Conservation (phyloP, 2,329 filamentous ascomycete species). For the Lithohypha guttulata region DNA sequence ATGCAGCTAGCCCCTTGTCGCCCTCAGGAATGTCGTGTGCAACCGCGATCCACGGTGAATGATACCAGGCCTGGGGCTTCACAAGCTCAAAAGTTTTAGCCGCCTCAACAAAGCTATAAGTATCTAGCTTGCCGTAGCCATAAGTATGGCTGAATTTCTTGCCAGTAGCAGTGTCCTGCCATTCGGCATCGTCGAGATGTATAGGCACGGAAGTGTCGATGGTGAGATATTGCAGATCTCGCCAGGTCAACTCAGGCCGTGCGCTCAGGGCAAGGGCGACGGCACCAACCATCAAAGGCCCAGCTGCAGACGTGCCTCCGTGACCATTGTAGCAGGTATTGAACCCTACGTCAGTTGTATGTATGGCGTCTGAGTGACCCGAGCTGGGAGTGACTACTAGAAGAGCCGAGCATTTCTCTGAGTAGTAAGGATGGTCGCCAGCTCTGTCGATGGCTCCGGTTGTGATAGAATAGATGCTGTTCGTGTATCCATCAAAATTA, state of each 20-base stretch:
- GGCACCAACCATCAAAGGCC: conserved; percentile 82
- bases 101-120: conserved; percentile 69
- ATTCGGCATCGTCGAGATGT: conserved; percentile 61
- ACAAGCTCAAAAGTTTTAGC: conserved; percentile 79
- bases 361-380: conserved; percentile 77
- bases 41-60: conserved; percentile 87
- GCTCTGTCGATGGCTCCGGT: conserved; percentile 84
- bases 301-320: conserved; percentile 90
- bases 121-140: conserved; percentile 92
- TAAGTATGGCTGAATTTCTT: conserved; percentile 88
- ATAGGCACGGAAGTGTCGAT: conserved; percentile 75
- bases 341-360: conserved; percentile 86
- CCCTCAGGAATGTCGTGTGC: conserved; percentile 79
- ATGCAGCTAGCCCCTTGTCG: conserved; percentile 62
- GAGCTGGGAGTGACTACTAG: conserved; percentile 95
- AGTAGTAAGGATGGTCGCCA: conserved; percentile 88
- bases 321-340: conserved; percentile 72
- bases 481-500: conserved; percentile 98
- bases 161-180: conserved; percentile 70
- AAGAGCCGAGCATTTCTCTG: conserved; percentile 89
- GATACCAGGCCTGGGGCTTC: conserved; percentile 92
- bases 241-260: conserved; percentile 80
- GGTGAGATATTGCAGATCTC: conserved; percentile 86
- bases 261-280: conserved; percentile 78
- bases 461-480: conserved; percentile 97